Evolutionary conservation across 495 filamentous ascomycete species (phyloP), one percentile per base, ranked within the genome.

Genomic region (Hypoxylon subgilvum): DNA sequence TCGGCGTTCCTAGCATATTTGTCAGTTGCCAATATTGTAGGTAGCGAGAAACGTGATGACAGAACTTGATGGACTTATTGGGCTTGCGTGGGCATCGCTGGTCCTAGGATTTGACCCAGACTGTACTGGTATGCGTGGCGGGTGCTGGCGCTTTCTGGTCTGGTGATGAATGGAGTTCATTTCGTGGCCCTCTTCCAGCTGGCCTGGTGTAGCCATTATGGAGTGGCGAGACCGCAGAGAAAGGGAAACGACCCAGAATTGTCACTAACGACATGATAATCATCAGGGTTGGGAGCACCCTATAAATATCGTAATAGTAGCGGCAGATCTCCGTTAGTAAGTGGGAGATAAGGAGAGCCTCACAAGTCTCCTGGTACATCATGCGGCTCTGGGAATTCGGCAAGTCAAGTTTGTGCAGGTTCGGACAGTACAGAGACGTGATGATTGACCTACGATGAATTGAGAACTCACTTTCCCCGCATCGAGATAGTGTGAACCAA

Each of bases 131-230:
- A 12, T 19, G 6, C 38, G 8, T 4, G 18, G 19, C 18, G 38
- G 23, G 10, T 40, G 35, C 31, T 40, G 47, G 8, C 1, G 4
- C n/a, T 1, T 21, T 13, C 47, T 21, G 17, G 34, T 13, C n/a
- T 19, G 22, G 5, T 31, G 34, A 17, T 39, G 21, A 9, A 19
- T 43, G 1, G 4, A 13, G 13, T 23, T 12, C 50, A 53, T 43
- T 19, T 36, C 39, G 30, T 44, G 19, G 18, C 50, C 50, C 17
- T 44, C 50, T 35, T 53, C 50, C 18, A 53, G 31, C n/a, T 18
- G 50, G 36, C 19, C 13, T 7, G 50, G 50, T 10, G 50, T 44
- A 25, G 50, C 39, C 50, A 53, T 53, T n/a, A n/a, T n/a, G n/a
- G n/a, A 53, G 18, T 7, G 7, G 6, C 1, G 14, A 5, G 6